These are phyloP conservation scores for Mycena amicta DNA, from an alignment of 768 basidiomycete species.

Conservation along the genomic window DNA sequence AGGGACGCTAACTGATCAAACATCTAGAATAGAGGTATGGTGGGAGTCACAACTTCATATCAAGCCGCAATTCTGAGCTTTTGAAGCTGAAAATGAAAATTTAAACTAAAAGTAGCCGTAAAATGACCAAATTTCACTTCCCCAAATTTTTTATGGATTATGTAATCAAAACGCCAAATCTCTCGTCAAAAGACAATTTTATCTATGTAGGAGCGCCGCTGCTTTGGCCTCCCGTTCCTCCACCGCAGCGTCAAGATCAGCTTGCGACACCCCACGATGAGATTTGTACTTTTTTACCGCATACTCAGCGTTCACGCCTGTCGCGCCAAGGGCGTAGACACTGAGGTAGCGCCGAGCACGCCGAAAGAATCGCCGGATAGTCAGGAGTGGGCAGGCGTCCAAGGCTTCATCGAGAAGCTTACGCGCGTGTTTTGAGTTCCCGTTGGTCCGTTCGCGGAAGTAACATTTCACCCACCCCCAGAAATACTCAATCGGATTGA, in stretches of 20 bases:
- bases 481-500: constrained; percentile 16
- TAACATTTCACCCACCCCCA: constrained; percentile 4
- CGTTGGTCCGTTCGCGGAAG: constrained; percentile 8
- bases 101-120: neutral
- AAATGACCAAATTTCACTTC: constrained; percentile 2
- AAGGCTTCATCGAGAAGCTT: constrained; percentile 11
- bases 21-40: too few relatives aligned
- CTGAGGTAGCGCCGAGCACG: constrained; percentile 9
- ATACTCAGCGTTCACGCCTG: constrained; percentile 6
- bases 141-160: constrained; percentile 1
- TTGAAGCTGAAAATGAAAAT: constrained; percentile 4
- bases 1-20: constrained; percentile 30
- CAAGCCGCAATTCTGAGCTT: too few relatives aligned
- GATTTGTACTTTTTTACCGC: constrained; percentile 5
- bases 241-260: neutral
- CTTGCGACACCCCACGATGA: neutral
- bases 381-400: constrained; percentile 18
- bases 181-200: neutral
- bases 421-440: constrained; percentile 5
- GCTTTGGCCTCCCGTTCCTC: neutral
- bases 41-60: too few relatives aligned
- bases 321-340: constrained; percentile 7
- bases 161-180: constrained; percentile 10
- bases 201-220: neutral
- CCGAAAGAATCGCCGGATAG: constrained; percentile 18